These are phyloP conservation scores for Halophytophthora polymorphica DNA, from an alignment of 352 stramenopile species.

Conservation along the genomic window DNA sequence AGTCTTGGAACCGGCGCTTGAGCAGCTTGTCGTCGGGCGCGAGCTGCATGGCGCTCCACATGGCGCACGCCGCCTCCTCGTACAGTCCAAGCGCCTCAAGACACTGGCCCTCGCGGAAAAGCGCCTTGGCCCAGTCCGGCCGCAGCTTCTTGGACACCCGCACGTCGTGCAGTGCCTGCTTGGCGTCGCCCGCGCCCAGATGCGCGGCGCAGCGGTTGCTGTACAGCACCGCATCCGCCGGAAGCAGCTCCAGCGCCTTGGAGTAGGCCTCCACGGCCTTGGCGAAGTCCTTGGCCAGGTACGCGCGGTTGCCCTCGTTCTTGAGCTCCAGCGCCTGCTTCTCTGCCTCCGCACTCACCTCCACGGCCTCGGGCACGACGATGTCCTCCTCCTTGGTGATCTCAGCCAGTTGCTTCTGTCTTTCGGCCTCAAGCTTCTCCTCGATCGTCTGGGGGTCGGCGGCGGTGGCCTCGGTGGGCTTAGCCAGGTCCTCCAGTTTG, in stretches of 20 bases:
- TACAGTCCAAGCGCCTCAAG: constrained; percentile 68
- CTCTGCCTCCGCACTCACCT: constrained; percentile 35
- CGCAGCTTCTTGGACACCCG: constrained; percentile 80
- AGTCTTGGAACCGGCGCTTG: constrained; percentile 82
- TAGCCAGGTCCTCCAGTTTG: constrained; percentile 16
- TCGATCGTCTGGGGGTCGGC: constrained; percentile 23
- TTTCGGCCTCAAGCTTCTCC: constrained; percentile 44
- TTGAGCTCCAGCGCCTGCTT: constrained; percentile 50
- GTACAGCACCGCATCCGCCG: constrained; percentile 62
- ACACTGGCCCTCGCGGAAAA: constrained; percentile 84
- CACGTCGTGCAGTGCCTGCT: constrained; percentile 72
- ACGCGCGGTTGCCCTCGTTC: constrained; percentile 69
- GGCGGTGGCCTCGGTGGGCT: not conserved
- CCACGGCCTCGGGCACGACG: constrained; percentile 36
- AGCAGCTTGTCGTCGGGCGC: constrained; percentile 68
- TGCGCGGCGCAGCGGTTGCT: constrained; percentile 81
- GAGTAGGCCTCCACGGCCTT: constrained; percentile 56
- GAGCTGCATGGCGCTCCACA: constrained; percentile 75
- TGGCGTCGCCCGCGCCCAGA: constrained; percentile 49
- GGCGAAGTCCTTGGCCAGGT: constrained; percentile 59
- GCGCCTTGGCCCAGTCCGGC: constrained; percentile 77
- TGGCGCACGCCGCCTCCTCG: constrained; percentile 68
- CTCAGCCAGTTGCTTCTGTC: constrained; percentile 32
- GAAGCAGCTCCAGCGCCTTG: constrained; percentile 56
- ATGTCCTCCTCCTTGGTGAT: constrained; percentile 47